Evolutionary conservation across 202 grass and related monocot species (phyloP).

Genomic region (Eragrostis tef): DNA sequence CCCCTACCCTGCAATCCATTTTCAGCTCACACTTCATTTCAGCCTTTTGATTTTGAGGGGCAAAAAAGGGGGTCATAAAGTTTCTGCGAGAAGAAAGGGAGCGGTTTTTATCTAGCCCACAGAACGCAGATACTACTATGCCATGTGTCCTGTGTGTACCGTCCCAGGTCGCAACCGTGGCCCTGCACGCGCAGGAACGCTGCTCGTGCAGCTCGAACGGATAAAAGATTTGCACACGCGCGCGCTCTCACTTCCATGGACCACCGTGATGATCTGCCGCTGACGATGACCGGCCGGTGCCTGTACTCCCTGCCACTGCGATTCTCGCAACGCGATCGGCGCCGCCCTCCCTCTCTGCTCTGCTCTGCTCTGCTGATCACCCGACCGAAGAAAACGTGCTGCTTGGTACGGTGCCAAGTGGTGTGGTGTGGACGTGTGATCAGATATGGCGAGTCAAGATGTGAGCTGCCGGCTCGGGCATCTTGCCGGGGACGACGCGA

Average conservation of each 20-base stretch:
- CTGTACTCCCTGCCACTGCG: too few relatives aligned
- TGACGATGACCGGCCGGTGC: neutral
- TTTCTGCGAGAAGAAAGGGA: too few relatives aligned
- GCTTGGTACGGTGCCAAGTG: neutral
- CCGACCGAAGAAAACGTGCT: neutral
- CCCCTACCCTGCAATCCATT: neutral
- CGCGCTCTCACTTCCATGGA: neutral
- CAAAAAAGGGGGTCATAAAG: too few relatives aligned
- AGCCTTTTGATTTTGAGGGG: too few relatives aligned
- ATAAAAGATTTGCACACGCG: slow-evolving; percentile 21
- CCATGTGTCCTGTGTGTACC: neutral
- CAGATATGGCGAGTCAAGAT: neutral
- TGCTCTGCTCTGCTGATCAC: neutral
- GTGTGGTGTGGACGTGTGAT: neutral
- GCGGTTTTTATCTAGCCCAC: neutral
- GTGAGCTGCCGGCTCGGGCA: neutral
- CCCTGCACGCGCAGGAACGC: too few relatives aligned
- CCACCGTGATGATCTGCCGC: neutral
- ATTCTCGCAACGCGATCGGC: neutral
- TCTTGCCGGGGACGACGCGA: neutral
- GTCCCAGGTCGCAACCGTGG: too few relatives aligned
- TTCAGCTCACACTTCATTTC: neutral
- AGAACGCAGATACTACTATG: neutral
- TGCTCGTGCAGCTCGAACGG: neutral
- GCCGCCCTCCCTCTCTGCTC: neutral